A percentile compares a stretch with the other conserved stretches of the same genome.
Conservation (phyloP, 2,329 filamentous ascomycete genomes). For the Bipolaris victoriae region DNA sequence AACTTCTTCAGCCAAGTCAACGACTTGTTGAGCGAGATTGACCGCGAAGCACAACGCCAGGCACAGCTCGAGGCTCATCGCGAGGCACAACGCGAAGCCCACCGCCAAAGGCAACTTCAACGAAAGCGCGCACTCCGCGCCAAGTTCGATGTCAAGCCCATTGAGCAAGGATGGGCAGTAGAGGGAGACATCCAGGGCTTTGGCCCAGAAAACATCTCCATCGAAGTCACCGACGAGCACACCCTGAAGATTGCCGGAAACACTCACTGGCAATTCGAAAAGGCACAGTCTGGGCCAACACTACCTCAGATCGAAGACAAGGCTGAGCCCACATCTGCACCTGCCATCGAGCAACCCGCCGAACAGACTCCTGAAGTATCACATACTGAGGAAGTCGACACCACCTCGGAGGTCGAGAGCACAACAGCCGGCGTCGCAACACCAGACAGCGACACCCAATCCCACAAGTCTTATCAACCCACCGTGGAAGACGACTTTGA, state of each 20-base stretch:
- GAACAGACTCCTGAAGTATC: neutral
- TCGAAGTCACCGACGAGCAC: conserved; percentile 44
- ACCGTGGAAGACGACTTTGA: conserved; percentile 49
- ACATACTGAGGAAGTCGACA: conserved; percentile 14
- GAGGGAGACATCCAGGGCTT: conserved; percentile 44
- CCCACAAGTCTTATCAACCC: conserved; percentile 44
- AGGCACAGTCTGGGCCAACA: conserved; percentile 18
- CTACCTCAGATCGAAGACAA: conserved; percentile 15
- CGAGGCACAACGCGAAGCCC: conserved; percentile 32
- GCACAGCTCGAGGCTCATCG: conserved; percentile 38
- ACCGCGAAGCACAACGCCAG: conserved; percentile 32
- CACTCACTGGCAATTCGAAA: conserved; percentile 32
- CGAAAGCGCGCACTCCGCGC: conserved; percentile 40
- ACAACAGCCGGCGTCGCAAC: conserved; percentile 21
- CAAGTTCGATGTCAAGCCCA: conserved; percentile 39
- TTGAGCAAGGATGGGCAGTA: conserved; percentile 41
- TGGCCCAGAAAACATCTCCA: conserved; percentile 43
- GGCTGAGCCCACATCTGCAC: neutral
- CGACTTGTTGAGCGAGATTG: conserved; percentile 40
- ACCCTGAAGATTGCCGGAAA: conserved; percentile 43
- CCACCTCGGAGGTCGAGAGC: conserved; percentile 11
- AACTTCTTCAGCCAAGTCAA: conserved; percentile 45
- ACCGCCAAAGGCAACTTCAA: conserved; percentile 30
- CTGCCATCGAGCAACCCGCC: neutral
- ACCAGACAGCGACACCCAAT: conserved; percentile 37